phyloP scores from a whole-genome alignment of 495 filamentous ascomycete genomes.

The Penicillium lividum region DNA sequence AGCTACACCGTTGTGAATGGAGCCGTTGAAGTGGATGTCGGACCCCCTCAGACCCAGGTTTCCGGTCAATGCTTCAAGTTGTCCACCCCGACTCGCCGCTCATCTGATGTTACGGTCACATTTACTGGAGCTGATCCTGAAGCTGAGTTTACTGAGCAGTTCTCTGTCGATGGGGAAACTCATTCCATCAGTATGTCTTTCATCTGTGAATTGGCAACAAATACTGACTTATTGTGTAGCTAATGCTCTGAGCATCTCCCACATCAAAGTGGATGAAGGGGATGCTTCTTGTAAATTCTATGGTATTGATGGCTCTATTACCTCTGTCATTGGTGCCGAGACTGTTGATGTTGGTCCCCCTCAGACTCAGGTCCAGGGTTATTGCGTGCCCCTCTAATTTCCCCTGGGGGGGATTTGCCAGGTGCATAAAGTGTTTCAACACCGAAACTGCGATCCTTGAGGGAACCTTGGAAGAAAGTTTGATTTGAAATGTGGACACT shows the following conservation, averaged over 20 bases:
- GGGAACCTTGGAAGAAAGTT: neutral
- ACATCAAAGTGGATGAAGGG: slow-evolving; percentile 12
- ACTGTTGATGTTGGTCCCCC: slow-evolving; percentile 22
- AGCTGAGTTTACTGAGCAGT: neutral
- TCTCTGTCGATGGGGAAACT: neutral
- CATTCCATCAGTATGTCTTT: neutral
- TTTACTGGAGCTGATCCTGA: neutral
- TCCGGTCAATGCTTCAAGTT: neutral
- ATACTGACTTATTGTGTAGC: slow-evolving; percentile 6
- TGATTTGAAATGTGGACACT: neutral
- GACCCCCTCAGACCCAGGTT: neutral
- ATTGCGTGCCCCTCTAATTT: slow-evolving; percentile 2
- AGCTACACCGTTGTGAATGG: neutral
- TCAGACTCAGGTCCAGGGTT: slow-evolving; percentile 20
- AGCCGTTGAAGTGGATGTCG: neutral
- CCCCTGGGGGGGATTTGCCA: neutral
- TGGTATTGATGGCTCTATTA: slow-evolving; percentile 19
- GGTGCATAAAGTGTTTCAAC: neutral
- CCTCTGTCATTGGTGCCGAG: slow-evolving; percentile 14
- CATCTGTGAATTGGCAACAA: neutral
- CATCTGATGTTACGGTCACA: neutral
- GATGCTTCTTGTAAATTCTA: slow-evolving; percentile 15
- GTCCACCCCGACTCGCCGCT: neutral
- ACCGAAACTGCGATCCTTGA: neutral
- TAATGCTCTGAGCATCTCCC: slow-evolving; percentile 21